These are phyloP conservation scores for Penicillium flavigenum DNA, from an alignment of 495 filamentous ascomycete genomes.

Conservation along the genomic window DNA sequence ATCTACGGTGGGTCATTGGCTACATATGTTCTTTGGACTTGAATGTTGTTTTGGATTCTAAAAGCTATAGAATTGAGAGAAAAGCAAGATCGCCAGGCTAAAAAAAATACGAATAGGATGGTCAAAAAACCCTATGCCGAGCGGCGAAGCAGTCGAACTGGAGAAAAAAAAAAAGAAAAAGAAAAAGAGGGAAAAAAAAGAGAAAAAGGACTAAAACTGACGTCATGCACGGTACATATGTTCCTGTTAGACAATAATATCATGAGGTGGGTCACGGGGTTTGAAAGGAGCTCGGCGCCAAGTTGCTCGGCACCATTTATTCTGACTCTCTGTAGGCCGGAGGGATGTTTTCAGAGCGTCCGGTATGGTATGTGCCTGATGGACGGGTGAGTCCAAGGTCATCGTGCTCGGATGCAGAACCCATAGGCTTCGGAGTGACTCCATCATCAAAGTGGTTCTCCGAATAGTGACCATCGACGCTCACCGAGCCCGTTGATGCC, in stretches of 20 bases:
- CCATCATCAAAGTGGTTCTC: background rate
- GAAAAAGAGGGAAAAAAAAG: slow-evolving; percentile 15
- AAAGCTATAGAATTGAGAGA: background rate
- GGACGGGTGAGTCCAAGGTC: background rate
- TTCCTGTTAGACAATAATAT: slow-evolving; percentile 10
- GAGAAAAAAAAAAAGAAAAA: slow-evolving; percentile 10
- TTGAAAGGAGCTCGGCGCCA: background rate
- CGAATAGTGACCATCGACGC: background rate
- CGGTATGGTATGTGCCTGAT: background rate
- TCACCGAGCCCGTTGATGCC: slow-evolving; percentile 16
- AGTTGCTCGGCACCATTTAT: background rate
- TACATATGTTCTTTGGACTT: background rate
- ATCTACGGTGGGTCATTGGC: slow-evolving; percentile 1
- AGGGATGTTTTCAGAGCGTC: background rate
- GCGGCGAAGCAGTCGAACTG: background rate
- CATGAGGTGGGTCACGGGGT: slow-evolving; percentile 5
- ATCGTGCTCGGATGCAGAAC: background rate
- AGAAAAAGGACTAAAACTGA: slow-evolving; percentile 14
- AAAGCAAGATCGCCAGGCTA: background rate
- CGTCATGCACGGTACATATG: slow-evolving; percentile 11
- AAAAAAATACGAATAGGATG: background rate
- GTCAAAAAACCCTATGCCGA: too few species aligned
- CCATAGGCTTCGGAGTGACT: background rate
- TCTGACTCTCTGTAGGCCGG: background rate
- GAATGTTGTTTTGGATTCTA: background rate